Base-by-base conservation (phyloP, 1,284 basidiomycete species). In the Apiotrichum gamsii region DNA sequence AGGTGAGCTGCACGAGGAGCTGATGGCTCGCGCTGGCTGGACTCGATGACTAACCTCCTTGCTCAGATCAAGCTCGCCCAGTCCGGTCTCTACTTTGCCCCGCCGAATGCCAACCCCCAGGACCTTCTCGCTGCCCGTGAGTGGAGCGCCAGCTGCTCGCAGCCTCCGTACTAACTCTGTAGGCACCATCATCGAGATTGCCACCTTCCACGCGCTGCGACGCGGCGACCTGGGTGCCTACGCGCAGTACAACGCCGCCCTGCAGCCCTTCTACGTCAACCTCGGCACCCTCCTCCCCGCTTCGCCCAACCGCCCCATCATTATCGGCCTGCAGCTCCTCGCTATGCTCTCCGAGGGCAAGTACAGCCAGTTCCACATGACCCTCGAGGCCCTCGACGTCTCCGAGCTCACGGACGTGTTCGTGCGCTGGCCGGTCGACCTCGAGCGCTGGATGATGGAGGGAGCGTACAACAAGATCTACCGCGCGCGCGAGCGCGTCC, bases 371-470 rank as follows among this genome's bases (percentile, higher is more conserved):
- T 98, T 98, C 77, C 95, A 99, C 71, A 95, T 90, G n/a, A 84
- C 89, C n/a, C 82, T 99, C 49, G 95, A 99, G 71, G 87, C 88
- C n/a, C 80, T 98, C 18, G 61, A 65, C 40, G 54, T 61, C 23
- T 79, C 81, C 36, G 81, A 87, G 54, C 75, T 81, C 30, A 77
- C 81, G 24, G 89, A 89, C 68, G 82, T 82, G 15, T 91, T 80
- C 68, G 84, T 93, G 59, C 80, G 80, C 49, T 87, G 90, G 68
- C 87, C 88, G 2, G 84, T 91, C 48, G 89, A 90, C 67, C 78
- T 91, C 49, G 95, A 99, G 71, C 79, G 89, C 41, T 97, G 93
- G 89, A 78, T 98, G 50, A 98, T 99, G 94, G 95, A 98, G 70
- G 94, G 94, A 30, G 87, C 85, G 63, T 99, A 98, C 71, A 90